Base-by-base conservation (phyloP, 176 grass and related monocot genomes). In the Panicum miliaceum region DNA sequence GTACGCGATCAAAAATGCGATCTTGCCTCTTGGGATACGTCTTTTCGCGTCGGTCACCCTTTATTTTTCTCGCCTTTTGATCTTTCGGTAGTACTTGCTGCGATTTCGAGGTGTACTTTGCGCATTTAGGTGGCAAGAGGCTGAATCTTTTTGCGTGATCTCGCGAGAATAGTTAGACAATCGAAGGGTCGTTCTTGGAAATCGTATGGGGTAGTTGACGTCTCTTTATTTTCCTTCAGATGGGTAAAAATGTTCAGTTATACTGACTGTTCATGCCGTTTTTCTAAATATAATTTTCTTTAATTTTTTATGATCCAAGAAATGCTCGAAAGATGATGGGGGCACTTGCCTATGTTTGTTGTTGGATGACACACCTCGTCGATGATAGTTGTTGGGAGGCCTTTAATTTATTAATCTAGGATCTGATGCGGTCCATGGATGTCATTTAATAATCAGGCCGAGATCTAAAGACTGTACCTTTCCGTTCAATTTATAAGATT, bases 1-100 rank as follows among this genome's bases (percentile, higher is more conserved):
- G 97, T 99, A 77, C 77, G 93, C 36, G 63, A 75, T 46, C 13
- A 50, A 23, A 81, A 75, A 71, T 22, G 43, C 32, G 8, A 57
- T 68, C 69, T 59, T 68, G 76, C 5, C 20, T 57, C 54, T 57
- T 57, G 54, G 54, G 9, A 53, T 36, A 5, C 10, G 2, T 32
- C 35, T 69, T 84, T 43, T 34, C 16, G 36, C 42, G 9, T 64
- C 42, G 19, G 18, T 22, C 10, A 13, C 14, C 59, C n/a, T n/a
- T n/a, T n/a, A n/a, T 26, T 52, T 50, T 56, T 51, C 20, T 10
- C 3, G 42, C 6, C 32, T 48, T 62, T 57, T 16, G 15, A 45
- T 82, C 37, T 46, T 60, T 18, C 15, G 12, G 60, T 50, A 47
- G 12, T 25, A 46, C 26, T 50, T 40, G 6, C 12, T 43, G 14